A percentile compares a stretch with the other conserved stretches of the same genome.
These are phyloP conservation scores for Myriosclerotinia curreyana DNA, from an alignment of 2,329 filamentous ascomycete species.

Conservation along the genomic window DNA sequence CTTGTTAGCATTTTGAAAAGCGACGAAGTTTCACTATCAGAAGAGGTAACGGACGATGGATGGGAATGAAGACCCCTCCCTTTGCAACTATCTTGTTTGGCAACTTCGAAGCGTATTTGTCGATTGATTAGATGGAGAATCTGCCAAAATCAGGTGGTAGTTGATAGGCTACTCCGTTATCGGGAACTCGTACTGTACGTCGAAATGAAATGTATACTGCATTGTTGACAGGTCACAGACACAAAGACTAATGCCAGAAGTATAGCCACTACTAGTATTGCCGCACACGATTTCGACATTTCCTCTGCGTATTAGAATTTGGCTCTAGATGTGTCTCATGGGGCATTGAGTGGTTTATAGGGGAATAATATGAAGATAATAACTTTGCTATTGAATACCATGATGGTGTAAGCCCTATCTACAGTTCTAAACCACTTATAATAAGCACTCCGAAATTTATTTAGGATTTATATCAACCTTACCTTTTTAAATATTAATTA, in stretches of 20 bases:
- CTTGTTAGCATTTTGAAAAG: background rate
- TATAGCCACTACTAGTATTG: no score
- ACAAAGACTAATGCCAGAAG: background rate
- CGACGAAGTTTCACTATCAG: background rate
- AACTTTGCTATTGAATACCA: no score
- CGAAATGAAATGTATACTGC: background rate
- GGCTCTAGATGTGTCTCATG: no score
- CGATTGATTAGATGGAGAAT: background rate
- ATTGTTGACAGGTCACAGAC: background rate
- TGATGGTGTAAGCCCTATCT: no score
- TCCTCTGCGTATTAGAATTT: background rate
- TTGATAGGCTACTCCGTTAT: background rate
- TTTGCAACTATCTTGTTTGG: background rate
- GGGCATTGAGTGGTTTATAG: no score
- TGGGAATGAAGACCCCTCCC: conserved; percentile 4
- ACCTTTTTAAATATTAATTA: no score
- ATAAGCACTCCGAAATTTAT: no score
- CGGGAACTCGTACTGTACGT: conserved; percentile 4
- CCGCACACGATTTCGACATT: background rate
- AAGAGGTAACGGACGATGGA: background rate
- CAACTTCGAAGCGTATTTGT: background rate
- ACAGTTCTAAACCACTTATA: no score
- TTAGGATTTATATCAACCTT: no score
- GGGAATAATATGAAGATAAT: no score
- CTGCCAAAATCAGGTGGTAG: background rate